phyloP scores from a whole-genome alignment of 2,329 filamentous ascomycete genomes.

The Aspergillus japonicus region DNA sequence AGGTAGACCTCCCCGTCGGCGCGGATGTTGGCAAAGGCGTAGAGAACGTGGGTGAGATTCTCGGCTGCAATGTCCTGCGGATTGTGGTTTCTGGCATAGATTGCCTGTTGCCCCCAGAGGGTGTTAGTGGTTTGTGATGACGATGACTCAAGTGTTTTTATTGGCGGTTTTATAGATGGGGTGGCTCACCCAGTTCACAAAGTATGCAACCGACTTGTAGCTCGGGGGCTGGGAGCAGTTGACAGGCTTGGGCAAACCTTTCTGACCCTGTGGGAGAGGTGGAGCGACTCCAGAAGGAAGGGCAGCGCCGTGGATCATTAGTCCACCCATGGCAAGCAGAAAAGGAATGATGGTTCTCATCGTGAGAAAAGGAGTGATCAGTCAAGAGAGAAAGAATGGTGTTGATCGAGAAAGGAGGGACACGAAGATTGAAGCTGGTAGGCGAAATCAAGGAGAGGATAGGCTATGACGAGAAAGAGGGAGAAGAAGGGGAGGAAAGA shows the following conservation, averaged over 20 bases:
- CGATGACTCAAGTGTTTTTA: not conserved
- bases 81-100: constrained; percentile 81
- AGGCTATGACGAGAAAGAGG: not conserved
- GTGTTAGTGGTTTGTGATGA: constrained; percentile 2
- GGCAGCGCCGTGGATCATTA: not conserved
- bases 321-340: not conserved
- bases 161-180: not conserved
- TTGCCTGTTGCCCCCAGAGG: constrained; percentile 55
- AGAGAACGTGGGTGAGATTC: constrained; percentile 84
- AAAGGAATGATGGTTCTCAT: not conserved
- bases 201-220: constrained; percentile 43
- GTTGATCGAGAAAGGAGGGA: not conserved
- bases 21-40: constrained; percentile 84
- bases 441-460: not conserved
- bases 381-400: too few relatives aligned
- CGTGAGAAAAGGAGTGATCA: not conserved
- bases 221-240: not conserved
- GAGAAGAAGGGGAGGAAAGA: not conserved
- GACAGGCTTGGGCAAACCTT: not conserved
- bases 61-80: constrained; percentile 79
- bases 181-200: constrained; percentile 45
- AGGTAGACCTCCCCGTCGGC: constrained; percentile 79
- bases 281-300: not conserved
- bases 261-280: not conserved
- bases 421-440: not conserved